Conservation (phyloP, 331 rosid genomes). For the Phaseolus coccineus region DNA sequence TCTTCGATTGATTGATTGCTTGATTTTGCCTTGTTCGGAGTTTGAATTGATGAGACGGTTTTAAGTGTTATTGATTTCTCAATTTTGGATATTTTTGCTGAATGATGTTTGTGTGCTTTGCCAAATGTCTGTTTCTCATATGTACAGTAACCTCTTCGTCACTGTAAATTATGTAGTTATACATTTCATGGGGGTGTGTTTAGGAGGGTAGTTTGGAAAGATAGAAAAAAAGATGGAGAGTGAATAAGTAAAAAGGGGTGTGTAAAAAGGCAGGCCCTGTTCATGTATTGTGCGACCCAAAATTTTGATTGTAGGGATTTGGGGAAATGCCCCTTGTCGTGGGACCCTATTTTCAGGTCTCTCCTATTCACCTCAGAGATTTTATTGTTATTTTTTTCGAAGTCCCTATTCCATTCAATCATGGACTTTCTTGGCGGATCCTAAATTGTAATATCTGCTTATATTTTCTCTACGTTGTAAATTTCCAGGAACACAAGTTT, state of each 20-base stretch:
- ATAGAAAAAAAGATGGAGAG: neutral
- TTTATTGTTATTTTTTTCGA: neutral
- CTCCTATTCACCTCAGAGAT: neutral
- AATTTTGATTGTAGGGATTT: neutral
- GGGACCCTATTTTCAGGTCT: slow-evolving; percentile 10
- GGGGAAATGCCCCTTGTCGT: neutral
- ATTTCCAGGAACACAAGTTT: slow-evolving; percentile 4
- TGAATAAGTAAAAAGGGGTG: neutral
- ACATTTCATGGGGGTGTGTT: neutral
- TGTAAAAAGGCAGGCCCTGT: neutral
- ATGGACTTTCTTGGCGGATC: neutral
- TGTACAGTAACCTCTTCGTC: too few relatives aligned
- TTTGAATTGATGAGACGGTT: neutral
- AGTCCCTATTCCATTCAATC: slow-evolving; percentile 26
- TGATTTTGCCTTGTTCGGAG: too few relatives aligned
- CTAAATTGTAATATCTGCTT: slow-evolving; percentile 11
- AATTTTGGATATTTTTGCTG: neutral
- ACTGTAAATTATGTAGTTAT: too few relatives aligned
- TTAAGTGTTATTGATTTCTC: neutral
- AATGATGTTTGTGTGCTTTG: neutral
- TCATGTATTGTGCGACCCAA: neutral
- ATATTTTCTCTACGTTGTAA: neutral
- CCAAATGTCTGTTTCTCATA: neutral
- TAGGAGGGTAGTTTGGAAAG: neutral
- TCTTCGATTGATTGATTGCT: too few relatives aligned